Evolutionary conservation across 1,284 basidiomycete species (phyloP).

Genomic region (Leucoagaricus sp.): DNA sequence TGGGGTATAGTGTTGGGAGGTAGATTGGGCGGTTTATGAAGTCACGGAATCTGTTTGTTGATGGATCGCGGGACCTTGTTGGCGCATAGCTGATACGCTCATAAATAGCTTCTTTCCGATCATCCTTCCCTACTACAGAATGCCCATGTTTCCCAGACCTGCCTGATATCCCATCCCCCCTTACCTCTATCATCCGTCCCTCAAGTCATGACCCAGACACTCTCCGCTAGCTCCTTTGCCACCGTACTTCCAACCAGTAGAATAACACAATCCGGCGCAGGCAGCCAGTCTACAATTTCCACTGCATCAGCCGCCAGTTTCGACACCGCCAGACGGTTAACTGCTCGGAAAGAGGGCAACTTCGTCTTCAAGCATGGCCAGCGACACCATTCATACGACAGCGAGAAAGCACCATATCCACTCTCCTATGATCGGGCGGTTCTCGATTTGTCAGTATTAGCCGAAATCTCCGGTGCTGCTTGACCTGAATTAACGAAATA

Average conservation of each 20-base stretch:
- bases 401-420: slow-evolving; percentile 77
- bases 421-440: slow-evolving; percentile 64
- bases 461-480: slow-evolving; percentile 7
- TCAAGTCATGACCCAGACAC: slow-evolving; percentile 8
- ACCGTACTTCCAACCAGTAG: neutral
- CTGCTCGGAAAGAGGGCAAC: slow-evolving; percentile 53
- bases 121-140: neutral
- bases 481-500: slow-evolving; percentile 9
- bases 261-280: slow-evolving; percentile 1
- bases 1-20: slow-evolving; percentile 43
- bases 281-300: slow-evolving; percentile 18
- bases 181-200: neutral
- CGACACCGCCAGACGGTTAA: slow-evolving; percentile 32
- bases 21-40: slow-evolving; percentile 29
- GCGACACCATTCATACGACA: slow-evolving; percentile 63
- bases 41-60: slow-evolving; percentile 22
- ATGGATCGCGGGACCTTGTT: slow-evolving; percentile 9
- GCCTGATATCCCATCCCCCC: neutral
- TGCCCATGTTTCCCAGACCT: slow-evolving; percentile 10
- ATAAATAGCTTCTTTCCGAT: slow-evolving; percentile 4
- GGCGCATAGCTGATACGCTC: slow-evolving; percentile 10
- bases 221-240: neutral
- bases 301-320: slow-evolving; percentile 23
- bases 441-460: slow-evolving; percentile 59
- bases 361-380: slow-evolving; percentile 61